phyloP scores from a whole-genome alignment of 352 stramenopile genomes.

The Phytopythium helicoides region DNA sequence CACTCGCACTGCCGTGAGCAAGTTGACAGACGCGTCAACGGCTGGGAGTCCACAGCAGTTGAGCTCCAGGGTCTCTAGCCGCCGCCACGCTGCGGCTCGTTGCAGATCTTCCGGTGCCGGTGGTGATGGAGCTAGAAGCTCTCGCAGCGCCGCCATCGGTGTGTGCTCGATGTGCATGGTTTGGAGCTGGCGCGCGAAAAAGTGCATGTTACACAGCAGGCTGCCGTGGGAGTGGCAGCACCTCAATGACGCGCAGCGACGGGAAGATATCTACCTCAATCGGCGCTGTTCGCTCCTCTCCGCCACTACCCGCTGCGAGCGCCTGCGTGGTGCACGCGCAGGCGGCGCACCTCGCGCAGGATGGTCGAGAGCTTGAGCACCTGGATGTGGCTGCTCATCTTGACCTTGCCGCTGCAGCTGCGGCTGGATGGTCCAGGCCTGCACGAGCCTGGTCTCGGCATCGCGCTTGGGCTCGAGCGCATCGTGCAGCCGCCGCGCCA shows the following conservation, averaged over 20 bases:
- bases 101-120: conserved; percentile 1
- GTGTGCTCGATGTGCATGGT: conserved; percentile 75
- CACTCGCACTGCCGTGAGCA: conserved; percentile 36
- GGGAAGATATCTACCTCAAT: conserved; percentile 85
- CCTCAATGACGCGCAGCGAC: conserved; percentile 63
- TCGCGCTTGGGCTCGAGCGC: conserved; percentile 72
- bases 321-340: conserved; percentile 60
- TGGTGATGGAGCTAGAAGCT: conserved; percentile 35
- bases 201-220: conserved; percentile 55
- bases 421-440: conserved; percentile 79
- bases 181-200: conserved; percentile 61
- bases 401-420: conserved; percentile 54
- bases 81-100: conserved; percentile 25
- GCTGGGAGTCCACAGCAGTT: conserved; percentile 57
- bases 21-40: conserved; percentile 58
- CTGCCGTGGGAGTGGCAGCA: conserved; percentile 42
- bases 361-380: conserved; percentile 88
- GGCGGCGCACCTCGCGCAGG: conserved; percentile 59
- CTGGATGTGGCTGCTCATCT: conserved; percentile 75
- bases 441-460: conserved; percentile 51
- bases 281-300: conserved; percentile 3
- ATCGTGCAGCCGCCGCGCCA: conserved; percentile 68
- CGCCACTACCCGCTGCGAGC: neutral
- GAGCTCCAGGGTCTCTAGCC: conserved; percentile 55
- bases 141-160: conserved; percentile 32